These are phyloP conservation scores for Pseudocercospora vitis DNA, from an alignment of 2,329 filamentous ascomycete species.

Conservation along the genomic window DNA sequence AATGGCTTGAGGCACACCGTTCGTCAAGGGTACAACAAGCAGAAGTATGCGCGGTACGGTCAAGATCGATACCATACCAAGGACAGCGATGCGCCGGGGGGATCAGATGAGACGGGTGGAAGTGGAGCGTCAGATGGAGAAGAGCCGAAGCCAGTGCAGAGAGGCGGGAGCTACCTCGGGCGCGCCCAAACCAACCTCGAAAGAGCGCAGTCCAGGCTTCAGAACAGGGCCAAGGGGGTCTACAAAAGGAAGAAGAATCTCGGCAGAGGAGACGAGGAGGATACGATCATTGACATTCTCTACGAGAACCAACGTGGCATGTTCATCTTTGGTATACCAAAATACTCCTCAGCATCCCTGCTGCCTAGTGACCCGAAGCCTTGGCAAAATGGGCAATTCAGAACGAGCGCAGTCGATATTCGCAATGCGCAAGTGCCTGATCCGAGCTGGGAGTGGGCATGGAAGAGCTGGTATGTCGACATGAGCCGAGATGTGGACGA, in stretches of 20 bases:
- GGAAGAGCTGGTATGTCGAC: conserved; percentile 70
- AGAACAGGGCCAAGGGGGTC: conserved; percentile 33
- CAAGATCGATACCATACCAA: conserved; percentile 32
- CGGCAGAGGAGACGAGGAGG: conserved; percentile 38
- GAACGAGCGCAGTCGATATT: conserved; percentile 66
- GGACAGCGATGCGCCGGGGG: conserved; percentile 21
- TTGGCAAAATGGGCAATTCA: conserved; percentile 69
- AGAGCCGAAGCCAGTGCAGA: conserved; percentile 23
- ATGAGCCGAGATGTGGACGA: conserved; percentile 82
- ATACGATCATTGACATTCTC: conserved; percentile 72
- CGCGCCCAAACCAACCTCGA: conserved; percentile 16
- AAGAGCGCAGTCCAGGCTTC: conserved; percentile 29
- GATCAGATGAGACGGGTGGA: conserved; percentile 6
- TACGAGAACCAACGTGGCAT: conserved; percentile 94
- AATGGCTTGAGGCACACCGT: conserved; percentile 30
- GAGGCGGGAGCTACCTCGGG: conserved; percentile 26
- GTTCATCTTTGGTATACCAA: conserved; percentile 82
- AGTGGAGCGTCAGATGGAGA: background rate
- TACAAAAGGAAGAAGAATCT: conserved; percentile 37
- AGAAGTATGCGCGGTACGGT: conserved; percentile 40
- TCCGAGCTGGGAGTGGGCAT: conserved; percentile 90
- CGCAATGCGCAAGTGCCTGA: conserved; percentile 90
- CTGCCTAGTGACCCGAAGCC: conserved; percentile 80
- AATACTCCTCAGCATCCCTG: conserved; percentile 85
- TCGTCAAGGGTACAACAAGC: conserved; percentile 35